Conservation (phyloP, 495 filamentous ascomycete species). For the Penicillium ochrochloron region DNA sequence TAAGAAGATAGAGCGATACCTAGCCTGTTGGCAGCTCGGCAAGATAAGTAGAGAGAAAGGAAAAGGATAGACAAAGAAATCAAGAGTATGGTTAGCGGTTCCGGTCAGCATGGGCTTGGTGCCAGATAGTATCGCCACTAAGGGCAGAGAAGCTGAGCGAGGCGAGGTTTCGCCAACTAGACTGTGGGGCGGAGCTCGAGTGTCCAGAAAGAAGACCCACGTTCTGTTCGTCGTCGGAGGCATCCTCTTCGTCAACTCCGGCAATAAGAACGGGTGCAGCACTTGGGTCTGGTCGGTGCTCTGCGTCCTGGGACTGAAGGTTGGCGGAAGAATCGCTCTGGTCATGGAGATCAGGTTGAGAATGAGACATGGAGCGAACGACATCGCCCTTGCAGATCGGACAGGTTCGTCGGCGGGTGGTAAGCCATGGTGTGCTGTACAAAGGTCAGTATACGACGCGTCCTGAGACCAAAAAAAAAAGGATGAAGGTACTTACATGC, state of each 20-base stretch:
- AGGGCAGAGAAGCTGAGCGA: conserved; percentile 55
- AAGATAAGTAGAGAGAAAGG: conserved; percentile 17
- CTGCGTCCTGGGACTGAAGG: conserved; percentile 30
- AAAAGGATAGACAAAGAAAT: conserved; percentile 22
- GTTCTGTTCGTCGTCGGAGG: conserved; percentile 46
- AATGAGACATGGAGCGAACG: conserved; percentile 64
- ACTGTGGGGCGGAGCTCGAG: conserved; percentile 41
- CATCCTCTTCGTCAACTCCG: conserved; percentile 38
- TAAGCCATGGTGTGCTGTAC: conserved; percentile 93
- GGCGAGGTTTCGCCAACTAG: conserved; percentile 48
- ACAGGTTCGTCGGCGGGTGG: conserved; percentile 90
- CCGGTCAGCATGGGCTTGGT: conserved; percentile 50
- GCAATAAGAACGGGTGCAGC: conserved; percentile 54
- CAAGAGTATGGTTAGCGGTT: conserved; percentile 39
- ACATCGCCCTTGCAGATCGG: conserved; percentile 99
- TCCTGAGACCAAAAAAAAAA: not conserved
- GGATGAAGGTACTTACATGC: conserved; percentile 76
- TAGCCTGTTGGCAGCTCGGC: conserved; percentile 4
- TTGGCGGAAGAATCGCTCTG: conserved; percentile 50
- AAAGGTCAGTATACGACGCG: conserved; percentile 24
- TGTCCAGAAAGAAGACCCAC: conserved; percentile 47
- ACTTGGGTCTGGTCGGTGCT: conserved; percentile 41
- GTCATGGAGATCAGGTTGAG: conserved; percentile 51
- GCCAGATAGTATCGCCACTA: conserved; percentile 56
- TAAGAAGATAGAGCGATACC: conserved; percentile 31